Conservation (phyloP, 2,329 filamentous ascomycete genomes). For the Alternaria postmessia region DNA sequence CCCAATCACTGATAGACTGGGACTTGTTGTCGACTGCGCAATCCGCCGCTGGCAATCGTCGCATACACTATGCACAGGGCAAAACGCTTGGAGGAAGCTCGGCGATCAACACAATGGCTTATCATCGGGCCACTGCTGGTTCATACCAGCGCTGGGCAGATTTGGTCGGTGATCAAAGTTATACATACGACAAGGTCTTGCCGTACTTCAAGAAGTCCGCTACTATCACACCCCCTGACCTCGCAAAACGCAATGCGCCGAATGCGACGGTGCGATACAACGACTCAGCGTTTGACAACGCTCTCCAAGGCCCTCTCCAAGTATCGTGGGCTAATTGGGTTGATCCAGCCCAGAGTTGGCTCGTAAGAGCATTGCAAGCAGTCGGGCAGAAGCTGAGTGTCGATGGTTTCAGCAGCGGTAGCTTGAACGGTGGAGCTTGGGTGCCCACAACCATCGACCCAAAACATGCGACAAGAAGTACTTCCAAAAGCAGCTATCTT, state of each 20-base stretch:
- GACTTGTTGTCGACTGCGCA: conserved; percentile 35
- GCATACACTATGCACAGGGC: conserved; percentile 45
- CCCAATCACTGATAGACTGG: conserved; percentile 40
- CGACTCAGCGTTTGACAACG: conserved; percentile 22
- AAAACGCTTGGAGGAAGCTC: conserved; percentile 44
- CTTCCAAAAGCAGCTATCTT: too few species aligned
- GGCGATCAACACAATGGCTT: conserved; percentile 36
- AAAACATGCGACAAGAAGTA: conserved; percentile 19
- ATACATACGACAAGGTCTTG: conserved; percentile 35
- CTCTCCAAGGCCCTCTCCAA: conserved; percentile 28
- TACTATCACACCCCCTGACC: conserved; percentile 41
- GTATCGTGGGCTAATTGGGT: conserved; percentile 32
- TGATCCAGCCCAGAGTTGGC: too few species aligned
- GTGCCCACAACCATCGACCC: conserved; percentile 43
- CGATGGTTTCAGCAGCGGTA: conserved; percentile 34
- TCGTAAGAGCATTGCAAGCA: conserved; percentile 26
- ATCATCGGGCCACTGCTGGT: conserved; percentile 34
- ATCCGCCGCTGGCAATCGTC: conserved; percentile 23
- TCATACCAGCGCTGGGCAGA: conserved; percentile 44
- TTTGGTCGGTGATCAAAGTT: conserved; percentile 41
- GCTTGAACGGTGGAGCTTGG: conserved; percentile 30
- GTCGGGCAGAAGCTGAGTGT: conserved; percentile 27
- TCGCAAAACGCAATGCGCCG: conserved; percentile 23
- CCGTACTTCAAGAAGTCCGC: conserved; percentile 41
- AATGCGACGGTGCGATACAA: conserved; percentile 33